These are phyloP conservation scores for Cryptosporidium meleagridis DNA, from an alignment of 169 alveolate genomes.

Conservation along the genomic window DNA sequence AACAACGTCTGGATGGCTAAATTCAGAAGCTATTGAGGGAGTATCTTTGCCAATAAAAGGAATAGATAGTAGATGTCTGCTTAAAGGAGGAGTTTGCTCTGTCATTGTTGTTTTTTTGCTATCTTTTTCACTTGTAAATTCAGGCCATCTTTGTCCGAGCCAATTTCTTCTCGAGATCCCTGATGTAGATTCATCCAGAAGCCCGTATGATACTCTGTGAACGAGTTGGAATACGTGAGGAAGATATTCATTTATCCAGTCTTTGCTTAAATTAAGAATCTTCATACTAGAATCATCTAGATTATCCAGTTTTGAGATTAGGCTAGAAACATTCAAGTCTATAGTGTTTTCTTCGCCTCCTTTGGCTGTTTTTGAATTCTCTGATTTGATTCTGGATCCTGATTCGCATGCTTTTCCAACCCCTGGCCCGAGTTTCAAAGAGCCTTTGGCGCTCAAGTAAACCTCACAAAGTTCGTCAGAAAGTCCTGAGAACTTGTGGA, in stretches of 20 bases:
- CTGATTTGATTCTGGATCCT: no score
- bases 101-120: no score
- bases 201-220: constrained; percentile 76
- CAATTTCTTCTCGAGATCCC: constrained; percentile 22
- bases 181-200: constrained; percentile 25
- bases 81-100: constrained; percentile 28
- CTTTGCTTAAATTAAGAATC: constrained; percentile 84
- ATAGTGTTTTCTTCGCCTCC: not conserved
- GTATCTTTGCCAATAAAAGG: constrained; percentile 94
- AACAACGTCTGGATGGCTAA: constrained; percentile 92
- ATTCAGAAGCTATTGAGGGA: constrained; percentile 91
- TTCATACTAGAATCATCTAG: constrained; percentile 79
- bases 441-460: constrained; percentile 2
- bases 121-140: not conserved
- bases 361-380: not conserved
- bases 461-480: constrained; percentile 47
- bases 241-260: constrained; percentile 88
- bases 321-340: not conserved
- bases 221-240: constrained; percentile 89
- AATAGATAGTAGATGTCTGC: constrained; percentile 88
- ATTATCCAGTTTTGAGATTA: constrained; percentile 44
- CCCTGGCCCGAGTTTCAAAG: not conserved
- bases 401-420: no score
- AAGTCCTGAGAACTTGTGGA: constrained; percentile 24
- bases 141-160: constrained; percentile 13